phyloP scores from a whole-genome alignment of 1,284 basidiomycete genomes.

The Termitomyces sp. region DNA sequence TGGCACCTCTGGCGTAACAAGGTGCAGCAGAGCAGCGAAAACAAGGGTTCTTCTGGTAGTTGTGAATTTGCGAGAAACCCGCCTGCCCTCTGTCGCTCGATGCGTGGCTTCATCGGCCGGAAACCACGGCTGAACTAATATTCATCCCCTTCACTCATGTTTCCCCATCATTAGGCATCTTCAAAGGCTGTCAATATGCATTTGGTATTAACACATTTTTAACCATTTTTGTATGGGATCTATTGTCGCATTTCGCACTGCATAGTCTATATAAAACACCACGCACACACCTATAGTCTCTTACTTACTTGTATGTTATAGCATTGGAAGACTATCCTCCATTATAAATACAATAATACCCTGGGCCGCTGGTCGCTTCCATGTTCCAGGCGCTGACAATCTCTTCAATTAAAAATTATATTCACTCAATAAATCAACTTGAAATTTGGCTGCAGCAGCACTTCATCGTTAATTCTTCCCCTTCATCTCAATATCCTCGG shows the following conservation, averaged over 20 bases:
- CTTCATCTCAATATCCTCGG: conserved; percentile 3
- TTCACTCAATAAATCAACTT: neutral
- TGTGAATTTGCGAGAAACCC: neutral
- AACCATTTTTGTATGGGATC: neutral
- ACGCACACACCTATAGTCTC: neutral
- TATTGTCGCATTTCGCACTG: conserved; percentile 7
- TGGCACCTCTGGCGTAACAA: conserved; percentile 35
- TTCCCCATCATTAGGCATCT: neutral
- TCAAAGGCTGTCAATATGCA: too few species aligned
- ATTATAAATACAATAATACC: neutral
- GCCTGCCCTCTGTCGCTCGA: conserved; percentile 36
- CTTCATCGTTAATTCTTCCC: neutral
- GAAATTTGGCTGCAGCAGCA: too few species aligned
- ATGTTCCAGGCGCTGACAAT: neutral
- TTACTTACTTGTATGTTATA: neutral
- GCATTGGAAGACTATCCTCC: neutral
- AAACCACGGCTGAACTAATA: conserved; percentile 20
- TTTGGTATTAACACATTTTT: neutral
- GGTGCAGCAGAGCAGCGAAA: conserved; percentile 2
- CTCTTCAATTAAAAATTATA: neutral
- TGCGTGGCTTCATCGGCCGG: conserved; percentile 39
- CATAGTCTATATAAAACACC: neutral
- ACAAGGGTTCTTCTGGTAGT: conserved; percentile 1
- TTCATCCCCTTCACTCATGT: neutral
- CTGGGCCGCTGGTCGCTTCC: neutral